Percentiles rank a stretch among this genome's conserved stretches.
Conservation (phyloP, 73 alveolate genomes). For the Effrenium voratum region DNA sequence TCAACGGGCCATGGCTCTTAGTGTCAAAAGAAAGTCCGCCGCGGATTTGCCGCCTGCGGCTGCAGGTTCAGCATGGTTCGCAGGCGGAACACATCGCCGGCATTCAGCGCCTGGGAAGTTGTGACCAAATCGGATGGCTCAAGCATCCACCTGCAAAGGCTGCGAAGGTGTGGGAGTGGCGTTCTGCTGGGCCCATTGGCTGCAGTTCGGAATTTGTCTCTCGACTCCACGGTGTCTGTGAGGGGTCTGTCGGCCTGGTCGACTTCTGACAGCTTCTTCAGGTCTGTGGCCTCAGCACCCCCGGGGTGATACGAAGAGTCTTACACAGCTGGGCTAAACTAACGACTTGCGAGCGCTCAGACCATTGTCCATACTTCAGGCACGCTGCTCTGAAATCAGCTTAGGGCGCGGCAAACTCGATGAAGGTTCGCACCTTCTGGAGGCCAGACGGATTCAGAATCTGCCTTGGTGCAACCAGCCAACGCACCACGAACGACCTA, state of each 20-base stretch:
- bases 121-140: neutral
- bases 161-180: too few species aligned
- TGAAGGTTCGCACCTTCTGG: conserved; percentile 21
- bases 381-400: neutral
- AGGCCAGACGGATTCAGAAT: conserved; percentile 54
- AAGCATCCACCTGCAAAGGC: too few species aligned
- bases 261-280: conserved; percentile 63
- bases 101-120: conserved; percentile 15
- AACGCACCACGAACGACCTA: too few species aligned
- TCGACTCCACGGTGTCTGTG: too few species aligned
- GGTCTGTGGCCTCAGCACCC: conserved; percentile 30
- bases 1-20: too few species aligned
- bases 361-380: too few species aligned
- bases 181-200: too few species aligned
- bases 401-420: neutral
- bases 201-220: too few species aligned
- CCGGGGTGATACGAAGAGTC: too few species aligned
- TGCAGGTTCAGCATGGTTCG: conserved; percentile 64
- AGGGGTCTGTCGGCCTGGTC: conserved; percentile 16
- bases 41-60: conserved; percentile 17
- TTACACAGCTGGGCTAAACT: too few species aligned
- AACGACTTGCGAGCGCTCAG: too few species aligned
- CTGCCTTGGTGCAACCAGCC: conserved; percentile 41
- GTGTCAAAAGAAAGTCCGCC: neutral
- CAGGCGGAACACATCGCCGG: conserved; percentile 81